Evolutionary conservation across 1,139 yeast genomes (phyloP).

Genomic region (Suhomyces bokatorum): DNA sequence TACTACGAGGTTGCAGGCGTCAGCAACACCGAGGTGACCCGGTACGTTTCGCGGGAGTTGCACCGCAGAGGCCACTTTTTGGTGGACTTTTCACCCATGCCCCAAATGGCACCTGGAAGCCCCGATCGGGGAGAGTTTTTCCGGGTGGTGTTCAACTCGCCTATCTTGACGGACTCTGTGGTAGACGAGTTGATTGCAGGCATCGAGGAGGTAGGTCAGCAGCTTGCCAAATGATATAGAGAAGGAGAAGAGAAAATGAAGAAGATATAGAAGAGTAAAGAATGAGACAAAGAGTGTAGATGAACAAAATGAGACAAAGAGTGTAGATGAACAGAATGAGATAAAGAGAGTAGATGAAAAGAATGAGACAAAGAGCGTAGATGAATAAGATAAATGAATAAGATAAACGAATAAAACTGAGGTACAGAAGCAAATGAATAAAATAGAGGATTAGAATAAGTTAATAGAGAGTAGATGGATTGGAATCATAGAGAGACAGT

Average conservation of each 20-base stretch:
- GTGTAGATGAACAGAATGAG: too few relatives aligned
- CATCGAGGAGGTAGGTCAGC: slow-evolving; percentile 21
- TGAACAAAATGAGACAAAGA: too few relatives aligned
- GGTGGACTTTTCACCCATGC: slow-evolving; percentile 81
- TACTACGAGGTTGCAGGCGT: slow-evolving; percentile 56
- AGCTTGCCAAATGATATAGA: background rate
- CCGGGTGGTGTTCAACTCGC: slow-evolving; percentile 82
- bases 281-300: too few relatives aligned
- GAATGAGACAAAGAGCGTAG: too few relatives aligned
- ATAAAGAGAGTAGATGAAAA: too few relatives aligned
- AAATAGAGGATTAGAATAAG: too few relatives aligned
- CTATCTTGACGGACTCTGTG: slow-evolving; percentile 45
- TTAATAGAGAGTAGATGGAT: too few relatives aligned
- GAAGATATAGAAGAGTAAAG: too few relatives aligned
- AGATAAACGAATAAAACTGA: too few relatives aligned
- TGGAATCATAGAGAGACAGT: too few relatives aligned
- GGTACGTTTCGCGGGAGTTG: slow-evolving; percentile 61
- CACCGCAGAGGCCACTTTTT: slow-evolving; percentile 66
- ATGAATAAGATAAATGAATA: too few relatives aligned
- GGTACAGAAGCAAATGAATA: too few relatives aligned
- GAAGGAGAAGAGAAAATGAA: background rate
- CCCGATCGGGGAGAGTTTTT: slow-evolving; percentile 72
- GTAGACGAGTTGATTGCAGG: slow-evolving; percentile 41
- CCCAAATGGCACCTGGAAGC: slow-evolving; percentile 38
- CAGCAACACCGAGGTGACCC: slow-evolving; percentile 56